Conservation (phyloP, 179 eudicot genomes). For the Beta macrorhiza region DNA sequence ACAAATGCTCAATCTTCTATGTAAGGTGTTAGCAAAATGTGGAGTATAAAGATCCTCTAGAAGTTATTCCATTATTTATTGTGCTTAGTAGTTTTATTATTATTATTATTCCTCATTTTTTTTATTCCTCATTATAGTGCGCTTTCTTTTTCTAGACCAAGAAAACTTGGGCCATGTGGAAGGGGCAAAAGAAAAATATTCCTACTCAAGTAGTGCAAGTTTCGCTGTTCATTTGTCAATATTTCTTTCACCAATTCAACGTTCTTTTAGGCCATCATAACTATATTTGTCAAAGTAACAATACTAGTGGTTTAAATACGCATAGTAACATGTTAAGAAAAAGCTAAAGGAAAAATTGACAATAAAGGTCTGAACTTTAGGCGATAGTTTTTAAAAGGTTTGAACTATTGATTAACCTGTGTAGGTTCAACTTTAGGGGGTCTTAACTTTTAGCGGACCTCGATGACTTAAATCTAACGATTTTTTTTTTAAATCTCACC, state of each 20-base stretch:
- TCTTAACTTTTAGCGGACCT: too few species aligned
- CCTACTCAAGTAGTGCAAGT: neutral
- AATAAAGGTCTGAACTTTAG: too few species aligned
- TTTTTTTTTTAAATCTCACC: too few species aligned
- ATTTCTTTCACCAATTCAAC: neutral
- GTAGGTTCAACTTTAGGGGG: too few species aligned
- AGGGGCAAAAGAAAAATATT: conserved; percentile 6
- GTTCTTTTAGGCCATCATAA: neutral
- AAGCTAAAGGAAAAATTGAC: too few species aligned
- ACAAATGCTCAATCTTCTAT: conserved; percentile 16
- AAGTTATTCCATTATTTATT: neutral
- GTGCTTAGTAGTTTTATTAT: neutral
- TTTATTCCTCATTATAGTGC: conserved; percentile 10
- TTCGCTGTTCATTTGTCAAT: neutral
- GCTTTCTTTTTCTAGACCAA: neutral
- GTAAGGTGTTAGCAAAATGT: conserved; percentile 13
- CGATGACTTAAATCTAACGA: too few species aligned
- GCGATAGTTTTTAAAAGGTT: too few species aligned
- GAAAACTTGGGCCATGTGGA: neutral
- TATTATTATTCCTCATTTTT: too few species aligned
- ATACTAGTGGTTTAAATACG: neutral
- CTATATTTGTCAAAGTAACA: neutral
- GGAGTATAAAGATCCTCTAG: conserved; percentile 4
- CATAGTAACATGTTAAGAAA: too few species aligned
- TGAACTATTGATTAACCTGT: too few species aligned